phyloP scores from a whole-genome alignment of 2,329 filamentous ascomycete genomes.

The Alternaria infectoria region DNA sequence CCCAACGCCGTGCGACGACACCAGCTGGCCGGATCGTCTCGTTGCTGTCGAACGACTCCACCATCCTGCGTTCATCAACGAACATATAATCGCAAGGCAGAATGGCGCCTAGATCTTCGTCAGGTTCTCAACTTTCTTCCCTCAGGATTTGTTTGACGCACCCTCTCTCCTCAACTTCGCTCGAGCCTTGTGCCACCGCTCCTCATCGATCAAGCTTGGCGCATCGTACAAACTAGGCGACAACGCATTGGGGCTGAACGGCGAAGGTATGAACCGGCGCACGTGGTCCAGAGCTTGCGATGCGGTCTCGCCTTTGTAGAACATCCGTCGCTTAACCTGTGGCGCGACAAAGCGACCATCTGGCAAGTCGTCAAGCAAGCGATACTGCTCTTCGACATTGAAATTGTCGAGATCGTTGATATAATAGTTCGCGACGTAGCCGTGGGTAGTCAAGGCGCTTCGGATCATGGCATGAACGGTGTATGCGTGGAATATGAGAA shows the following conservation, averaged over 20 bases:
- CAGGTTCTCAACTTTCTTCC: neutral
- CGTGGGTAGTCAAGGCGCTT: neutral
- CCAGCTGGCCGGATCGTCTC: neutral
- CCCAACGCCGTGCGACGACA: neutral
- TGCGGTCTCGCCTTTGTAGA: neutral
- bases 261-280: neutral
- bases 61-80: neutral
- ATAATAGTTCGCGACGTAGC: neutral
- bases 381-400: neutral
- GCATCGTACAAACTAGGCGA: neutral
- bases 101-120: neutral
- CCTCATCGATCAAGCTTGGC: slow-evolving; percentile 12
- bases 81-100: slow-evolving; percentile 3
- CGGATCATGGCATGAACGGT: neutral
- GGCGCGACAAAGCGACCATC: neutral
- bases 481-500: neutral
- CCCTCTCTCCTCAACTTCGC: slow-evolving; percentile 1
- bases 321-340: neutral
- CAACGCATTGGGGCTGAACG: neutral
- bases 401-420: neutral
- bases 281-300: neutral
- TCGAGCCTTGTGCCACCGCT: slow-evolving; percentile 8
- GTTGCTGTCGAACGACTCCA: neutral
- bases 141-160: neutral
- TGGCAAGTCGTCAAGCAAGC: neutral